These are phyloP conservation scores for Aspergillus felis DNA, from an alignment of 2,329 filamentous ascomycete species.

Conservation along the genomic window DNA sequence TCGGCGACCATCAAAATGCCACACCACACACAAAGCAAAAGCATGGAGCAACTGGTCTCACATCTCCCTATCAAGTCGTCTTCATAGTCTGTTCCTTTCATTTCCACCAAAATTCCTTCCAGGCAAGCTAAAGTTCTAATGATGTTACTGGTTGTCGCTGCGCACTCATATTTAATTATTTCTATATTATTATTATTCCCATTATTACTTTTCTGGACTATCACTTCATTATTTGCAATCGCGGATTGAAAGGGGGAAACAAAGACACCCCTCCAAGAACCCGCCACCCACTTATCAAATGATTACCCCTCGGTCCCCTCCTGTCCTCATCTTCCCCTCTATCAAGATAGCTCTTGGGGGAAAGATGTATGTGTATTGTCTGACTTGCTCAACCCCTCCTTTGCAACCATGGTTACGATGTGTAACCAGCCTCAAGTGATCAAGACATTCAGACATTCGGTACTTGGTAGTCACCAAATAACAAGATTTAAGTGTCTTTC, in stretches of 20 bases:
- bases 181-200: background rate
- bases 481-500: background rate
- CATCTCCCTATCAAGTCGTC: constrained; percentile 8
- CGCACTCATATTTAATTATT: constrained; percentile 6
- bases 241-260: background rate
- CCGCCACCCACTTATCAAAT: constrained; percentile 7
- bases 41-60: background rate
- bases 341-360: background rate
- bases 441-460: background rate
- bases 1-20: constrained; percentile 15
- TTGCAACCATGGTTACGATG: background rate
- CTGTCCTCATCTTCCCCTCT: background rate
- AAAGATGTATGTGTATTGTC: background rate
- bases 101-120: constrained; percentile 18
- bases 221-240: background rate
- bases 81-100: constrained; percentile 20
- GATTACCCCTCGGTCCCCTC: constrained; percentile 13
- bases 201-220: background rate
- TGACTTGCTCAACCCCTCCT: constrained; percentile 5
- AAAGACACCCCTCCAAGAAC: constrained; percentile 7
- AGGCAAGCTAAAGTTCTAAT: background rate
- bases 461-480: no score
- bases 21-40: constrained; percentile 1
- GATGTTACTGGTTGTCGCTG: background rate
- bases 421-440: background rate